These are phyloP conservation scores for Oemleria cerasiformis DNA, from an alignment of 306 rosid genomes.

Conservation along the genomic window DNA sequence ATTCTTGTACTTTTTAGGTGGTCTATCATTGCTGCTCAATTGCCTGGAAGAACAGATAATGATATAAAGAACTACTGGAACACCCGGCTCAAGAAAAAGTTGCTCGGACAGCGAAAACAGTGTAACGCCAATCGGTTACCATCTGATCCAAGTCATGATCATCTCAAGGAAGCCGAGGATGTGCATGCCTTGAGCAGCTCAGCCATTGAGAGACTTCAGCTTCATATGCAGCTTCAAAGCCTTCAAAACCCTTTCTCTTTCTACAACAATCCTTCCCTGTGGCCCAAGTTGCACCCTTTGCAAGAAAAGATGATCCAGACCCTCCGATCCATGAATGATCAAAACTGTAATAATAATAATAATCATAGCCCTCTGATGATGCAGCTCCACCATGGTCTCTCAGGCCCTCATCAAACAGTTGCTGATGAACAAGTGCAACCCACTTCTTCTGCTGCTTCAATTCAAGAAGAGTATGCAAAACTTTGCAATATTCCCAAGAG, in stretches of 20 bases:
- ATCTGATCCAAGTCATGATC: constrained; percentile 16
- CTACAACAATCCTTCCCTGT: constrained; percentile 53
- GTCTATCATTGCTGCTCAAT: constrained; percentile 97
- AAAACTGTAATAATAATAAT: constrained; percentile 10
- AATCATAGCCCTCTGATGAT: constrained; percentile 25
- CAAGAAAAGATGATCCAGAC: constrained; percentile 67
- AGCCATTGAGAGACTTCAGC: constrained; percentile 91
- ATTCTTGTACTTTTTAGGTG: constrained; percentile 50
- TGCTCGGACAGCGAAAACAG: constrained; percentile 84
- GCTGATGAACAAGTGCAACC: constrained; percentile 22
- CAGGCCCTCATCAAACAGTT: constrained; percentile 20
- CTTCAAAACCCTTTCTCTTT: constrained; percentile 76
- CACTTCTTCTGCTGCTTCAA: constrained; percentile 1
- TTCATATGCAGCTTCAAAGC: constrained; percentile 89
- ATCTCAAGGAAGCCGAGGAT: constrained; percentile 36
- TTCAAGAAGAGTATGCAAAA: constrained; percentile 29
- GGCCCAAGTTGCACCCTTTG: constrained; percentile 86
- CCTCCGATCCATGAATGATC: constrained; percentile 42
- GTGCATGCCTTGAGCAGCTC: constrained; percentile 61
- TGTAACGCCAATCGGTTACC: constrained; percentile 25
- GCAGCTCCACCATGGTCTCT: constrained; percentile 27
- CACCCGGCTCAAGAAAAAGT: constrained; percentile 84
- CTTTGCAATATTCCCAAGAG: constrained; percentile 20
- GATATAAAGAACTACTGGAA: constrained; percentile 99
- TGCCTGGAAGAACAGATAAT: constrained; percentile 98